Percentiles rank a stretch among this genome's conserved stretches.
Evolutionary conservation across 163 green algal species (phyloP).

Genomic region (Scenedesmus sp.): DNA sequence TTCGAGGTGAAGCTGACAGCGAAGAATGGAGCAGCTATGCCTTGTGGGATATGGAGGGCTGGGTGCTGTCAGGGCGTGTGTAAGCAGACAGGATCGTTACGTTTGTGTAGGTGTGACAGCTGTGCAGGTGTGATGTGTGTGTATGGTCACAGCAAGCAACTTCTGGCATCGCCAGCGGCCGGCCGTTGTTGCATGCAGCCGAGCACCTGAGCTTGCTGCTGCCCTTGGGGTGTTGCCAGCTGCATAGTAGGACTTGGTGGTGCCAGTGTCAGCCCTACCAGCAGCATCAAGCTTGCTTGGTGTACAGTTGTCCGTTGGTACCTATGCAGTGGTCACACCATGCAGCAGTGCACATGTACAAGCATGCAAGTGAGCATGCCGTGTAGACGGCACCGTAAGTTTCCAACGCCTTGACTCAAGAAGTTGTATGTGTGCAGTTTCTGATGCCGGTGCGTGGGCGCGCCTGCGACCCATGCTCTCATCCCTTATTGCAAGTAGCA

Average conservation of each 20-base stretch:
- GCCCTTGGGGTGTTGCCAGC: neutral
- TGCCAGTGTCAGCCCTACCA: neutral
- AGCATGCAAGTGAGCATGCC: neutral
- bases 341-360: neutral
- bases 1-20: neutral
- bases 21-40: neutral
- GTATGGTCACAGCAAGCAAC: neutral
- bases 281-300: neutral
- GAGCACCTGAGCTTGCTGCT: constrained; percentile 1
- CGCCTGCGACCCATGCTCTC: neutral
- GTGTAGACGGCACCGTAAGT: too few species aligned
- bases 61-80: too few species aligned
- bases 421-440: neutral
- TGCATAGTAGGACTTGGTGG: neutral
- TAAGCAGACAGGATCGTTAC: neutral
- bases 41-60: neutral
- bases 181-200: neutral
- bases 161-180: too few species aligned
- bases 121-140: neutral
- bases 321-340: too few species aligned
- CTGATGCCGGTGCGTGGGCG: neutral
- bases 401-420: too few species aligned
- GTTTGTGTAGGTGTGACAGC: neutral
- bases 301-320: too few species aligned
- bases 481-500: neutral